phyloP scores from a whole-genome alignment of 1,284 basidiomycete genomes.

The Laetiporus sulphureus region DNA sequence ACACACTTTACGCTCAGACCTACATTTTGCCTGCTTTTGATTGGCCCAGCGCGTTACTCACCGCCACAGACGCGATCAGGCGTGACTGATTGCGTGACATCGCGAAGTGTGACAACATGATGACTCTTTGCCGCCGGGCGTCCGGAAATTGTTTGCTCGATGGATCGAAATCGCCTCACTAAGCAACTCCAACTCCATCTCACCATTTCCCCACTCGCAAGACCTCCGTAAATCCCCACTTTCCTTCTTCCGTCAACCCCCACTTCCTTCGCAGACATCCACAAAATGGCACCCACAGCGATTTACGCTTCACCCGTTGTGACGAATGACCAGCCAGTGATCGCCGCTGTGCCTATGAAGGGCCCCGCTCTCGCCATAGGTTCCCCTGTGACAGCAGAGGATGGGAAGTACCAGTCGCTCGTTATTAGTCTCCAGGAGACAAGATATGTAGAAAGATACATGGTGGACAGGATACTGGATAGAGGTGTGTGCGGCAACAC shows the following conservation, averaged over 20 bases:
- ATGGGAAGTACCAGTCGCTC: conserved; percentile 68
- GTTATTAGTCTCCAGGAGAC: conserved; percentile 50
- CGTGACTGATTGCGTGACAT: conserved; percentile 2
- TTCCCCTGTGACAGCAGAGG: conserved; percentile 64
- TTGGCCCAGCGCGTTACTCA: too few relatives aligned
- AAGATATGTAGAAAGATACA: conserved; percentile 58
- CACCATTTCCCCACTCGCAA: neutral
- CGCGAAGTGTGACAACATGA: neutral
- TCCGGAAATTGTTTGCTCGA: too few relatives aligned
- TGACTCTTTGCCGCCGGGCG: too few relatives aligned
- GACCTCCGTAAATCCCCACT: neutral
- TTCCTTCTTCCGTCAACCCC: too few relatives aligned
- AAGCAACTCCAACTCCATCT: too few relatives aligned
- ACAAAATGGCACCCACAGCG: conserved; percentile 56
- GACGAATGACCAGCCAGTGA: conserved; percentile 14
- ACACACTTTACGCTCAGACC: too few relatives aligned
- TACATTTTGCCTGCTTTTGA: too few relatives aligned
- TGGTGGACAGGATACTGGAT: conserved; percentile 72
- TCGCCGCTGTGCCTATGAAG: conserved; percentile 22
- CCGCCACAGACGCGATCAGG: too few relatives aligned
- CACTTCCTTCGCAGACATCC: neutral
- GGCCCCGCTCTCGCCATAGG: conserved; percentile 60
- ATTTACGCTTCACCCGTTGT: conserved; percentile 29
- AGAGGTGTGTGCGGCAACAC: conserved; percentile 44
- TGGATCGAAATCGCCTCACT: too few relatives aligned